Percentiles rank a stretch among this genome's conserved stretches.
phyloP scores from a whole-genome alignment of 495 filamentous ascomycete genomes.

The Collariella sp. region DNA sequence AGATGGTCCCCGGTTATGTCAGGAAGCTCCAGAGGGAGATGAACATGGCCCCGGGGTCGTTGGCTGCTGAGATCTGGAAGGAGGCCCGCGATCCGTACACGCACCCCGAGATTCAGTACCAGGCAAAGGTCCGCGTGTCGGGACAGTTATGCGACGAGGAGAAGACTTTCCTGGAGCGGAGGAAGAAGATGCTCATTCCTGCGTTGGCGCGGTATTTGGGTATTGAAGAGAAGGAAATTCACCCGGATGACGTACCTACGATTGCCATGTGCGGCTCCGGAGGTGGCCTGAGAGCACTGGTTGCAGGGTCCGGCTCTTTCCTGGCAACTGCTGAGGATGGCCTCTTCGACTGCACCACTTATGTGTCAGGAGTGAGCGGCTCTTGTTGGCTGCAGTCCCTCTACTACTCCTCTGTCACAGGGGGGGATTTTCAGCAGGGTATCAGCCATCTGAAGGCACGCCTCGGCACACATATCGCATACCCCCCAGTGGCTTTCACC shows the following conservation, averaged over 20 bases:
- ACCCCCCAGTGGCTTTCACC: constrained; percentile 71
- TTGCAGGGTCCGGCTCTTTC: constrained; percentile 80
- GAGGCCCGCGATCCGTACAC: constrained; percentile 76
- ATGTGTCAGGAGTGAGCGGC: constrained; percentile 88
- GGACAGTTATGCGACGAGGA: constrained; percentile 80
- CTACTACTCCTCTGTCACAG: constrained; percentile 76
- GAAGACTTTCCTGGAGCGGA: constrained; percentile 53
- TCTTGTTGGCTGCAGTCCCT: constrained; percentile 92
- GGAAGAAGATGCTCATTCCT: constrained; percentile 54
- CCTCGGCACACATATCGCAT: constrained; percentile 80
- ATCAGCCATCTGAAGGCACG: constrained; percentile 80
- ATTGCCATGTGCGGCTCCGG: constrained; percentile 93
- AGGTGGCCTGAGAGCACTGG: constrained; percentile 79
- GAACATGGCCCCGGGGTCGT: constrained; percentile 71
- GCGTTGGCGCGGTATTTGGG: constrained; percentile 76
- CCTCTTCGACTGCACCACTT: constrained; percentile 86
- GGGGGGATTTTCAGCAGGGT: constrained; percentile 51
- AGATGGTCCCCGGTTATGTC: constrained; percentile 63
- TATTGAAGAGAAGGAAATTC: constrained; percentile 67
- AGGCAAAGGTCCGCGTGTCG: constrained; percentile 74
- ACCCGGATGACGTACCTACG: constrained; percentile 82
- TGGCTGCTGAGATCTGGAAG: constrained; percentile 87
- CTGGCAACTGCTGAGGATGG: constrained; percentile 73
- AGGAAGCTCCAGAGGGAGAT: constrained; percentile 83
- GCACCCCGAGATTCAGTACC: constrained; percentile 76